Conservation (phyloP, 495 filamentous ascomycete genomes). For the Schizothecium vesticola region DNA sequence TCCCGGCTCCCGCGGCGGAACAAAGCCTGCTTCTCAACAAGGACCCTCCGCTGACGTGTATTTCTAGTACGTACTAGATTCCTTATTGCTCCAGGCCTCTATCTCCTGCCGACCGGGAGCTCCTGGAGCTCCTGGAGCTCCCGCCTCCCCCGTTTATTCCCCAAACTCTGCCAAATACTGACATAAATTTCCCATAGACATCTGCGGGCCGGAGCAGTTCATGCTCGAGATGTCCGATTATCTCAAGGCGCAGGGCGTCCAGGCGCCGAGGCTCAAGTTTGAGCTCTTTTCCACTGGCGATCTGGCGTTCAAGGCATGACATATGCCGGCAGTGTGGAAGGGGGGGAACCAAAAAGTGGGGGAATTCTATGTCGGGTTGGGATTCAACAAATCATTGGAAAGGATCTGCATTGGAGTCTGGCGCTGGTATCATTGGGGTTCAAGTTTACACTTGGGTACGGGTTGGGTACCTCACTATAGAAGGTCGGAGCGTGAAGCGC, state of each 20-base stretch:
- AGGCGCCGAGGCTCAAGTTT: constrained; percentile 51
- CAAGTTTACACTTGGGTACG: background rate
- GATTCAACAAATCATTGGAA: background rate
- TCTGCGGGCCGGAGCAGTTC: constrained; percentile 64
- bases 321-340: background rate
- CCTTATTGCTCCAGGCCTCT: too few species aligned
- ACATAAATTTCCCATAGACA: constrained; percentile 14
- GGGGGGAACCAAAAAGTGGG: background rate
- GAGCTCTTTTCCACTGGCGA: constrained; percentile 66
- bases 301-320: constrained; percentile 18
- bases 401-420: background rate
- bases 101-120: too few species aligned
- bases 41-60: too few species aligned
- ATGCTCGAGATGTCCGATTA: constrained; percentile 53
- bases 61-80: too few species aligned
- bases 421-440: background rate
- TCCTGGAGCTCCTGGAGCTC: too few species aligned
- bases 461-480: background rate
- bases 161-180: too few species aligned
- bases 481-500: background rate
- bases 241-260: constrained; percentile 49
- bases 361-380: background rate
- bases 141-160: too few species aligned
- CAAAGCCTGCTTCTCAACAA: too few species aligned
- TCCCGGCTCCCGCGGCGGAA: too few species aligned